phyloP scores from a whole-genome alignment of 177 flowering plant genomes.

The Vitis hybrid region DNA sequence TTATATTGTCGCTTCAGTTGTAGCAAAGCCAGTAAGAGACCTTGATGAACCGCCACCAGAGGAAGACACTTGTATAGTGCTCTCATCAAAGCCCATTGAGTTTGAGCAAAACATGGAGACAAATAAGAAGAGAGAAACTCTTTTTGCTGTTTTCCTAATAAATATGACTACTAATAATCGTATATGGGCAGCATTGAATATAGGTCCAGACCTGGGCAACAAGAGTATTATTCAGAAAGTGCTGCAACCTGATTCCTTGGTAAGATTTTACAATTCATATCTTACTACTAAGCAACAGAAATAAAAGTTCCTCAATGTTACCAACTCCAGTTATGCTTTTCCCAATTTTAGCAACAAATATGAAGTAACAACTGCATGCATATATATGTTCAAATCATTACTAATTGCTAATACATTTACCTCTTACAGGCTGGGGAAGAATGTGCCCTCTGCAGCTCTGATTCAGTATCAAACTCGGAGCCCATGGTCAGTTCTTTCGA shows the following conservation, averaged over 20 bases:
- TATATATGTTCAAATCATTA: no score
- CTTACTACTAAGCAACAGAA: neutral
- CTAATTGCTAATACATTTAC: neutral
- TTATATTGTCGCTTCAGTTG: no score
- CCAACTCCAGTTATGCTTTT: no score
- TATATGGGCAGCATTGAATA: slow-evolving; percentile 21
- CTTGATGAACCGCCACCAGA: no score
- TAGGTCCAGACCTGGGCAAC: neutral
- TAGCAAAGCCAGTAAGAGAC: no score
- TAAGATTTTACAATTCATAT: slow-evolving; percentile 13
- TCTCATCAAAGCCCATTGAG: slow-evolving; percentile 16
- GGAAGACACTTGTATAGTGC: neutral
- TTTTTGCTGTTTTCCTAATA: slow-evolving; percentile 23
- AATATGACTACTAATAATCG: slow-evolving; percentile 27
- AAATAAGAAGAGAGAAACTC: neutral
- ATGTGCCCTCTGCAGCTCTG: slow-evolving; percentile 7
- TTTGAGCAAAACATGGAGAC: neutral
- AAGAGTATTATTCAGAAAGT: slow-evolving; percentile 15
- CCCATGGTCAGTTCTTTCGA: slow-evolving; percentile 10
- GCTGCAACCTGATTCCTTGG: slow-evolving; percentile 16
- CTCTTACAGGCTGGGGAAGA: slow-evolving; percentile 23
- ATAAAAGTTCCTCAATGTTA: no score
- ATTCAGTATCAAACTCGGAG: neutral
- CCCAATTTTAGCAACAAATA: no score
- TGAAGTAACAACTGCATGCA: no score